Evolutionary conservation across 2,329 filamentous ascomycete genomes (phyloP), one percentile per base, ranked within the genome.

Genomic region (Teratosphaeria gauchensis): DNA sequence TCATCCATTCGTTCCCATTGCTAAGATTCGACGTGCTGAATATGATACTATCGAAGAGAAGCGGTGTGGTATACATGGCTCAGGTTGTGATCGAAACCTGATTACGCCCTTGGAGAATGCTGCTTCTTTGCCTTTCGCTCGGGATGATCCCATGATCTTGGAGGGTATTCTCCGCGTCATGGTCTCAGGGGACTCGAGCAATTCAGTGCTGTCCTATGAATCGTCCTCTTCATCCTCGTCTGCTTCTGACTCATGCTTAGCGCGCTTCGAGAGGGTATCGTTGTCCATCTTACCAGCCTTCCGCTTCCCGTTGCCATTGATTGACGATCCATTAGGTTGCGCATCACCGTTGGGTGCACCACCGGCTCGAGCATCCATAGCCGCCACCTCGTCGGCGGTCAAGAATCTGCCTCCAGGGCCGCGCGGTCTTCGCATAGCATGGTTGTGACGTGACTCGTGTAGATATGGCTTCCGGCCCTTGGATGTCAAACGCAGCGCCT

Each of bases 381-480:
- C 87, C 5, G 91, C 90, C 3, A 96, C 92, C 73, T 99, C 94
- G 59, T 97, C 94, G 1, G 94, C 92, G 0, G 94, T 99, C 73
- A 99, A 77, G 80, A 99, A 99, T 28, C 94, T 87, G 24, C 94
- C 94, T 56, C 94, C 94, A 0, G 94, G 94, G 16, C 94, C 94
- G 71, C 94, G 85, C 31, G 94, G 94, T 68, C 94, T 82, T 59
- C 94, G 86, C 94, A 99, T 99, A 9, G 94, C 94, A 74, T 99
- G 94, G 71, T 97, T 97, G 74, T 99, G 94, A 69, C 94, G 84
- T 30, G 92, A 97, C 72, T 99, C 94, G 76, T 99, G 94, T 33
- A 99, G 81, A 69, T 99, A 99, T 3, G 94, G 94, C 76, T 96
- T 97, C 38, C 94, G 85, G 30, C 92, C 92, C 76, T 99, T 99